Base-by-base conservation (phyloP, 164 flowering plant species). In the Nymphaea colorata region DNA sequence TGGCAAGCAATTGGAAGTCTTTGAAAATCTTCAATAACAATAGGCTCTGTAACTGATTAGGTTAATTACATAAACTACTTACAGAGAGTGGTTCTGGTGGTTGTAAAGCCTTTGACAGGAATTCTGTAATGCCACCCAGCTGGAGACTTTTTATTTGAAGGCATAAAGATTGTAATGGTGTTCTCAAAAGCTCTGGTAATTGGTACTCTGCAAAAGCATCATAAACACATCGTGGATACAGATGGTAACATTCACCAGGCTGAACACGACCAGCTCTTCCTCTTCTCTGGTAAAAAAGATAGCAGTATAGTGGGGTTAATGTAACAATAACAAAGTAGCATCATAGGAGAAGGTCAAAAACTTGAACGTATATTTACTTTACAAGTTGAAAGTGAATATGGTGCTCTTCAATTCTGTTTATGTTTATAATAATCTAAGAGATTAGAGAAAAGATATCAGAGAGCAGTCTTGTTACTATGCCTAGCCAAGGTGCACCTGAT, bases 211-310 rank as follows among this genome's bases (percentile, higher is more conserved):
- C 82, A 82, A 94, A 94, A 70, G 96, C 87, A 73, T 88, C 89
- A 83, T 84, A 84, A 8, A 94, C 96, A 73, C 98, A 90, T 80
- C 83, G 83, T 63, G 99, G 99, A 75, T 90, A 94, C 55, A 94
- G 90, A 82, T 85, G 96, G 74, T 84, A 94, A 76, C 98, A 94
- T 75, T 90, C 91, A 64, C 99, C 97, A 18, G 96, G 88, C 79
- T 87, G 99, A 72, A 94, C 93, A 73, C 98, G 96, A 44, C 99
- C 99, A 71, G 96, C 98, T 76, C 99, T 85, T 81, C 99, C 99
- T 85, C 96, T 83, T 86, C 99, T 85, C 98, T 94, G 72, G 65
- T 76, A 43, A 67, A 73, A 61, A 61, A 61, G n/a, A 61, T 12
- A 47, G 36, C 36, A 25, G 36, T 25, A 25, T 25, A 25, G 36